Evolutionary conservation across 192 early-diverging fungal genomes (phyloP).

Genomic region (Coemansia sp.): DNA sequence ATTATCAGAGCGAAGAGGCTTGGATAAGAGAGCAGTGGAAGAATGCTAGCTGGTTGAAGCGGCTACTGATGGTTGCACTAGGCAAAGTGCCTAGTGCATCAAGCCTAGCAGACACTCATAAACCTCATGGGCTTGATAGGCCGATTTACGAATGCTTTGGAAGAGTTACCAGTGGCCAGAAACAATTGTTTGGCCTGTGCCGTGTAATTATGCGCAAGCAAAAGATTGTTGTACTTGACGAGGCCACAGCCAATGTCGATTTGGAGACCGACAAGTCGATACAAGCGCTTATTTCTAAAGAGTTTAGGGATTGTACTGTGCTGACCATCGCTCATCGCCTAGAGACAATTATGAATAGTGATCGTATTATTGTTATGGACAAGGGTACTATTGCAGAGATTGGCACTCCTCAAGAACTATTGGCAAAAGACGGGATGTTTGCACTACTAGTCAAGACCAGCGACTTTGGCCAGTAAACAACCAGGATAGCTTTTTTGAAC

Average conservation of each 20-base stretch:
- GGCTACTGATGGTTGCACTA: too few relatives aligned
- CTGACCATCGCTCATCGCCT: constrained; percentile 75
- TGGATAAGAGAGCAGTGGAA: too few relatives aligned
- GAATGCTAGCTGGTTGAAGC: too few relatives aligned
- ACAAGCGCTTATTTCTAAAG: constrained; percentile 46
- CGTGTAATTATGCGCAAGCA: constrained; percentile 60
- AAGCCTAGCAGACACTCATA: not conserved
- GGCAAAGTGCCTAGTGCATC: too few relatives aligned
- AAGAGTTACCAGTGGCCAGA: constrained; percentile 56
- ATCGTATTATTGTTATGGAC: constrained; percentile 74
- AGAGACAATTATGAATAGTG: constrained; percentile 67
- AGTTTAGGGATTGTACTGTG: constrained; percentile 57
- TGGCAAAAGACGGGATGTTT: constrained; percentile 45
- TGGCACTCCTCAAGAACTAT: constrained; percentile 61
- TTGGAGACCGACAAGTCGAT: constrained; percentile 22
- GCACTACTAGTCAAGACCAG: constrained; percentile 25
- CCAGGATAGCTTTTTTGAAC: not conserved
- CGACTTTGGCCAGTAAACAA: constrained; percentile 12
- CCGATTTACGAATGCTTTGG: constrained; percentile 23
- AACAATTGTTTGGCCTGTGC: constrained; percentile 67
- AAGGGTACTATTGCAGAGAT: constrained; percentile 67
- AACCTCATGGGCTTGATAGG: not conserved
- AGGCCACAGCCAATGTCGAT: constrained; percentile 71
- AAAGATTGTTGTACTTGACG: constrained; percentile 64
- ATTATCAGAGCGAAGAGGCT: too few relatives aligned